Base-by-base conservation (phyloP, 805 yeast genomes). In the Pichia eremophila region DNA sequence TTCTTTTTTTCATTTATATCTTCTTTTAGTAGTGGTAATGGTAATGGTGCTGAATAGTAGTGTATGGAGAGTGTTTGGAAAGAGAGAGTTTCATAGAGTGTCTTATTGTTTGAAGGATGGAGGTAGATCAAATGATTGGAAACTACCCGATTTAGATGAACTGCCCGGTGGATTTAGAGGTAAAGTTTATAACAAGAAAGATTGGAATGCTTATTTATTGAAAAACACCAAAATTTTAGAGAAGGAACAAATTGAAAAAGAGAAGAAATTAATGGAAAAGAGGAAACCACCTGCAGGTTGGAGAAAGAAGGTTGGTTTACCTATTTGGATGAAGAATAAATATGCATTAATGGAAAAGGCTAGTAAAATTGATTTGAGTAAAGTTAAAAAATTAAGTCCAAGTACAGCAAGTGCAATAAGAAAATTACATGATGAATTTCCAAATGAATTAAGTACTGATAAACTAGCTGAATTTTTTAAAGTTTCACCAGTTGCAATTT, bases 401-500 rank as follows among this genome's bases (percentile, higher is more conserved):
- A 80, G 75, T 42, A 77, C 83, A 10, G 85, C 88, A 74, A 78
- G 75, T 18, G 79, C 78, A 47, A 71, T 90, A 5, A 66, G 85
- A 46, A 60, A 69, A 5, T 56, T 88, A 42, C 83, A 79, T 55
- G 64, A 63, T 14, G 67, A 73, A 46, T 63, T 70, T 51, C 96
- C 96, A 0, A 71, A 75, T n/a, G 65, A 62, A 22, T 53, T 85
- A 45, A 76, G 74, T 5, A 73, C 82, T 2, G 66, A 68, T 3
- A 82, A 78, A 40, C 61, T 90, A 7, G 83, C 88, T 0, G 68
- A 74, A 32, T 74, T 74, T 58, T 89, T 83, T 64, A 69, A 74
- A 43, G 73, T 87, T 6, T 83, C 93, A 1, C 91, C 95, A 1
- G 95, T 89, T 54, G 85, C 90, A 0, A 75, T 89, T 2, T 70